phyloP scores from a whole-genome alignment of 768 basidiomycete genomes.

The Lactarius tabidus region DNA sequence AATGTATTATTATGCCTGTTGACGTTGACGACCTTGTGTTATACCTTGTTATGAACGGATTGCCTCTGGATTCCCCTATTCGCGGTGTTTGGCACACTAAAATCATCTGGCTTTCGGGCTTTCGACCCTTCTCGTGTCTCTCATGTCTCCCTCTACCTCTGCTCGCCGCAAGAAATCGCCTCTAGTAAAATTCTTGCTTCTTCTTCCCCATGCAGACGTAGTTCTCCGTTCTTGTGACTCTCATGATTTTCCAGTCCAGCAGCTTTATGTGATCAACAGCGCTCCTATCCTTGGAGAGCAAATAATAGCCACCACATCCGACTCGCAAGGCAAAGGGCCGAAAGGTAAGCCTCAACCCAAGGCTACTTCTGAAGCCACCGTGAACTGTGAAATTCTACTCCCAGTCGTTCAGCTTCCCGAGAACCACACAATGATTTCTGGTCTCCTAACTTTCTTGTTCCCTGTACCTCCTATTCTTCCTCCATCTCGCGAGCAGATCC shows the following conservation, averaged over 20 bases:
- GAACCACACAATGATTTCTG: background rate
- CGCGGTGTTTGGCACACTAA: background rate
- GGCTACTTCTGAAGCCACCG: background rate
- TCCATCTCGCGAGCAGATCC: background rate
- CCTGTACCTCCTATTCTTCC: background rate
- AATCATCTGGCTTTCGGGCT: no score
- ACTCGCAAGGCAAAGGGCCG: rapidly evolving
- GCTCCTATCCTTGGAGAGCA: slow-evolving; percentile 26
- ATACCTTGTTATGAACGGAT: background rate
- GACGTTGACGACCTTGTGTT: slow-evolving; percentile 2
- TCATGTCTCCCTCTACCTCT: background rate
- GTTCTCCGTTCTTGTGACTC: slow-evolving; percentile 6
- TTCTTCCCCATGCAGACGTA: slow-evolving; percentile 2
- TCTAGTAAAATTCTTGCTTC: background rate
- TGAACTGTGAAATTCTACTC: background rate
- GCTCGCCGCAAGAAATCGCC: background rate
- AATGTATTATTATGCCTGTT: background rate
- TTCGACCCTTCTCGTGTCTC: no score
- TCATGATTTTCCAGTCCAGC: slow-evolving; percentile 8
- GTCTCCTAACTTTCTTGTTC: background rate
- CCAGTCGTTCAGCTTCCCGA: background rate
- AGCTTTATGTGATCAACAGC: slow-evolving; percentile 3
- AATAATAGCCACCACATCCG: background rate
- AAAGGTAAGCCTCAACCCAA: background rate
- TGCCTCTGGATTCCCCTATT: background rate